phyloP scores from a whole-genome alignment of 2,329 filamentous ascomycete genomes.

The Phyllosticta citriasiana region DNA sequence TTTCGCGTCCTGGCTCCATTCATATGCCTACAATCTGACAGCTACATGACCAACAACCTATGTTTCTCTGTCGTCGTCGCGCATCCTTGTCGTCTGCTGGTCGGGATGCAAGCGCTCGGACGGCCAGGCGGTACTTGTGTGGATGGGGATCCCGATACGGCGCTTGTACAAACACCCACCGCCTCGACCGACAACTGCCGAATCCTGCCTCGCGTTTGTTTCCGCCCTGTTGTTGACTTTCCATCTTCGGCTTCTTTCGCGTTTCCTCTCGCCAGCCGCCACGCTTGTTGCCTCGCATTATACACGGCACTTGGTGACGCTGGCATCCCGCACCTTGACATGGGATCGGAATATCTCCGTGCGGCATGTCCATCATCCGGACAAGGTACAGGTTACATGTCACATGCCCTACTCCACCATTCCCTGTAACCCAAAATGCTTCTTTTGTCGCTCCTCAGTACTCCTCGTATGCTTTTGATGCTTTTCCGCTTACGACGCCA shows the following conservation, averaged over 20 bases:
- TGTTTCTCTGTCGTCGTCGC: neutral
- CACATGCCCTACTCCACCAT: neutral
- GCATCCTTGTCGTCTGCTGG: neutral
- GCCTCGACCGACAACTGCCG: neutral
- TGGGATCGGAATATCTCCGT: neutral
- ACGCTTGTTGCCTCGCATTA: neutral
- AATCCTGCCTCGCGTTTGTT: neutral
- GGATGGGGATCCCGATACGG: neutral
- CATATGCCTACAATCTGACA: no score
- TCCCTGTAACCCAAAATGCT: neutral
- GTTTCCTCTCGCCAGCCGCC: neutral
- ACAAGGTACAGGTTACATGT: neutral
- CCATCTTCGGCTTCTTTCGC: neutral
- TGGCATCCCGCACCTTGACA: neutral
- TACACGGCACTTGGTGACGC: neutral
- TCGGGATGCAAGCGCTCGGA: neutral
- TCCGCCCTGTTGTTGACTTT: neutral
- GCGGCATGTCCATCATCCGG: neutral
- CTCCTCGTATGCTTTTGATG: neutral
- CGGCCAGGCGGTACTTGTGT: neutral
- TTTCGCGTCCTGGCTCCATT: no score
- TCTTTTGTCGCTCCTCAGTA: neutral
- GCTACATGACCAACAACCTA: no score
- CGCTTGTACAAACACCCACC: neutral
- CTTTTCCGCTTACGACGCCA: neutral